phyloP scores from a whole-genome alignment of 352 stramenopile genomes.

The Phytophthora lateralis region DNA sequence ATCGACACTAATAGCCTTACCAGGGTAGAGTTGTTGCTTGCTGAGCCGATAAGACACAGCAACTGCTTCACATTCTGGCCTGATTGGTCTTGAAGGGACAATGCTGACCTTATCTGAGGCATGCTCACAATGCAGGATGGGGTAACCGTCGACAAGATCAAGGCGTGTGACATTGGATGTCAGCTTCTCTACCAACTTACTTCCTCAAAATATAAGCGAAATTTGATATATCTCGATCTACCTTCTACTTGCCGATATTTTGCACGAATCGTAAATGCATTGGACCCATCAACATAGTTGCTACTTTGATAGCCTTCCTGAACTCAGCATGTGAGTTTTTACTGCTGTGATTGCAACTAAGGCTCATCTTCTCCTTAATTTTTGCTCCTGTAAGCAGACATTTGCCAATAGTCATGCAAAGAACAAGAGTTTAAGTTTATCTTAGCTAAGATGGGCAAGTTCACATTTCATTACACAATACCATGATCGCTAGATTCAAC shows the following conservation, averaged over 20 bases:
- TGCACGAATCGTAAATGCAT: too few species aligned
- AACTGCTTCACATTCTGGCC: slow-evolving; percentile 19
- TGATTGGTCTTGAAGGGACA: too few species aligned
- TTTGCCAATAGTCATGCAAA: too few species aligned
- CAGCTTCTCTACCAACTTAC: slow-evolving; percentile 5
- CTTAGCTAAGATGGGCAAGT: neutral
- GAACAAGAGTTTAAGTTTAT: too few species aligned
- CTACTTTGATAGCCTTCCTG: neutral
- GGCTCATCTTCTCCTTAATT: too few species aligned
- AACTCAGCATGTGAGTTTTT: too few species aligned
- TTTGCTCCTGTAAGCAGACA: too few species aligned
- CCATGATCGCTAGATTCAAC: neutral
- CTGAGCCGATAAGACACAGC: slow-evolving; percentile 19
- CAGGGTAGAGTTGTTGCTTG: neutral
- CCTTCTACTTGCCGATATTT: too few species aligned
- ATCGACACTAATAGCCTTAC: too few species aligned
- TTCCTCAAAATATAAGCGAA: too few species aligned
- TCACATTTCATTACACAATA: neutral
- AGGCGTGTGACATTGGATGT: neutral
- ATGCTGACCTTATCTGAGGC: slow-evolving; percentile 3
- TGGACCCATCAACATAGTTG: neutral
- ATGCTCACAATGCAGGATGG: neutral
- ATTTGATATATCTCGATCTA: too few species aligned
- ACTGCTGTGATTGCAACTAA: too few species aligned
- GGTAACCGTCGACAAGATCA: neutral